Percentiles rank a stretch among this genome's conserved stretches.
Conservation (phyloP, 345 rosid genomes). For the Turritis glabra region DNA sequence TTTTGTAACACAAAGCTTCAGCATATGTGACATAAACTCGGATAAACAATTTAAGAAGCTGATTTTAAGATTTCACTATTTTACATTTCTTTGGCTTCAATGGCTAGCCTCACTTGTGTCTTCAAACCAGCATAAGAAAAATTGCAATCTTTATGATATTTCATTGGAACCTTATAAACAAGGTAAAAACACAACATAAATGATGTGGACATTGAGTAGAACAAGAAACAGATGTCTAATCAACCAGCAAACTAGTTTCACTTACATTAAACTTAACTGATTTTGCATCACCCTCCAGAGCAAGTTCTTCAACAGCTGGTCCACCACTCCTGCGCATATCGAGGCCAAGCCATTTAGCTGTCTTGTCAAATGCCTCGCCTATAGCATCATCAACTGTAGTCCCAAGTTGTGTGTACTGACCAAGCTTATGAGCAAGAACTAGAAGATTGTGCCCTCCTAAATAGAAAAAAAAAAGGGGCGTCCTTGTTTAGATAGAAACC, state of each 20-base stretch:
- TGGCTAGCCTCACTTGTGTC: constrained; percentile 93
- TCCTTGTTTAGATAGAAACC: neutral
- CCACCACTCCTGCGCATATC: constrained; percentile 95
- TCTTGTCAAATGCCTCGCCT: constrained; percentile 94
- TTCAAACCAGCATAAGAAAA: constrained; percentile 96
- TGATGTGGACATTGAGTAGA: neutral
- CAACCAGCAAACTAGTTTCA: neutral
- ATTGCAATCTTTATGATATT: constrained; percentile 88
- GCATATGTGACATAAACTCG: neutral
- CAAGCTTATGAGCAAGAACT: constrained; percentile 81
- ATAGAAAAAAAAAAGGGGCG: neutral
- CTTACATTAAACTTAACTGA: constrained; percentile 75
- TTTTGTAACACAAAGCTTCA: neutral
- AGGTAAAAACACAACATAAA: neutral
- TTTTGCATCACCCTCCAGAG: constrained; percentile 78
- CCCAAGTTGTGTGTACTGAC: constrained; percentile 88
- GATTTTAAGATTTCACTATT: neutral
- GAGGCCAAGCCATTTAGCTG: constrained; percentile 95
- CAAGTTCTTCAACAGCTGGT: constrained; percentile 93
- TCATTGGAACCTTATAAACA: constrained; percentile 74
- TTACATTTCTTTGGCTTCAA: constrained; percentile 80
- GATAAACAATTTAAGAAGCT: constrained; percentile 20
- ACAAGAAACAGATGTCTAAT: neutral
- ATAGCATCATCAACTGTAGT: constrained; percentile 96
- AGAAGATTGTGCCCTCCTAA: constrained; percentile 91